A percentile compares a stretch with the other conserved stretches of the same genome.
These are phyloP conservation scores for Colletotrichum horii DNA, from an alignment of 2,329 filamentous ascomycete genomes.

Conservation along the genomic window DNA sequence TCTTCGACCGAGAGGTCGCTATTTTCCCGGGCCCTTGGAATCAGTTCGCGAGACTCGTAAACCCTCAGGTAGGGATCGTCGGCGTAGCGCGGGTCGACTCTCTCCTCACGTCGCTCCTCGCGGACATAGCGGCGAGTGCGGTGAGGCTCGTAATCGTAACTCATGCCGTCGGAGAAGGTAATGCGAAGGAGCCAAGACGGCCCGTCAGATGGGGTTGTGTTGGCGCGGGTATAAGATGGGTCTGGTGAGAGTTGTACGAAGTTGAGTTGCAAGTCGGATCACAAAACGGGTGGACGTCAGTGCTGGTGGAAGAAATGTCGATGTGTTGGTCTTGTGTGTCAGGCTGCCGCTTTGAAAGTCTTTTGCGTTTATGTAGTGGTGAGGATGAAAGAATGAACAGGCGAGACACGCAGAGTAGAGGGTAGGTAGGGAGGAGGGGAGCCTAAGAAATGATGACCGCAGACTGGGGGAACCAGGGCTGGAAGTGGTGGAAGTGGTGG, in stretches of 20 bases:
- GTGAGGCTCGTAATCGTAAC: conserved; percentile 60
- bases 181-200: neutral
- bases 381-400: neutral
- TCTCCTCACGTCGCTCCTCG: conserved; percentile 57
- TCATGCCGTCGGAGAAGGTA: conserved; percentile 22
- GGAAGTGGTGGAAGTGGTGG: neutral
- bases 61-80: conserved; percentile 56
- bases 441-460: conserved; percentile 1
- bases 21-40: conserved; percentile 70
- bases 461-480: conserved; percentile 11
- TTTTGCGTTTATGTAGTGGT: neutral
- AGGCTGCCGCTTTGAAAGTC: neutral
- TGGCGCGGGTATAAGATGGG: neutral
- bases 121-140: conserved; percentile 56
- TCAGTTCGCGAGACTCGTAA: conserved; percentile 55
- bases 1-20: conserved; percentile 81
- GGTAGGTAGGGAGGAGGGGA: neutral
- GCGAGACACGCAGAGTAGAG: neutral
- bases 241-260: neutral
- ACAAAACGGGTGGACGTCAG: neutral
- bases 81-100: conserved; percentile 54
- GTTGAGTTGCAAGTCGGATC: neutral
- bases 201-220: neutral
- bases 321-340: neutral
- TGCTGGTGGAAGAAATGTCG: neutral